Evolutionary conservation across 805 yeast species (phyloP).

Genomic region (Kodamaea kakaduensis): DNA sequence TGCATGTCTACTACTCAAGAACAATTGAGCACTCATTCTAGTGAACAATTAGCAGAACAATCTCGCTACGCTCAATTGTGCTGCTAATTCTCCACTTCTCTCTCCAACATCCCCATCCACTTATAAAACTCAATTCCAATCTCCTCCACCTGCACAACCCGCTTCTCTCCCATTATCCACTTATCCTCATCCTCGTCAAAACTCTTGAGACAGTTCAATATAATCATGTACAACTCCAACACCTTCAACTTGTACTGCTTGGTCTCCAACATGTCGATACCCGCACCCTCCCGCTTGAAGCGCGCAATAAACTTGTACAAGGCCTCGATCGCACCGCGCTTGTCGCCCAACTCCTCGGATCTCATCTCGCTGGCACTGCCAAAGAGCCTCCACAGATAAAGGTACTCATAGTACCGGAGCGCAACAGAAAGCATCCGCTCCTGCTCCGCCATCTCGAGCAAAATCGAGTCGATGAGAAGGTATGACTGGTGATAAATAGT

Average conservation of each 20-base stretch:
- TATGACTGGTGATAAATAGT: slow-evolving; percentile 22
- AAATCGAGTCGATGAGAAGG: slow-evolving; percentile 30
- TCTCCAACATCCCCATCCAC: slow-evolving; percentile 33
- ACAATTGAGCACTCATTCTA: not conserved
- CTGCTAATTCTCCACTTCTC: slow-evolving; percentile 16
- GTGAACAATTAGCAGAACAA: not conserved
- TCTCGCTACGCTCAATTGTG: no score
- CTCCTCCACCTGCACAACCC: slow-evolving; percentile 27
- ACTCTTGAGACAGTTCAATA: slow-evolving; percentile 35
- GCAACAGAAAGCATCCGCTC: slow-evolving; percentile 28
- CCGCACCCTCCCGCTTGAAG: slow-evolving; percentile 25
- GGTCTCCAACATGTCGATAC: slow-evolving; percentile 19
- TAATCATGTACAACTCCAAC: slow-evolving; percentile 39
- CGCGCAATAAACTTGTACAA: slow-evolving; percentile 35
- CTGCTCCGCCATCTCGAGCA: slow-evolving; percentile 30
- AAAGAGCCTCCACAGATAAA: slow-evolving; percentile 40
- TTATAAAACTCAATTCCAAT: slow-evolving; percentile 29
- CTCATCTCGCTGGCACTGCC: slow-evolving; percentile 17
- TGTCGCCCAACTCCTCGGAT: slow-evolving; percentile 22
- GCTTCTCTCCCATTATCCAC: slow-evolving; percentile 29
- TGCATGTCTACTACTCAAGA: no score
- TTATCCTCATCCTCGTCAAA: slow-evolving; percentile 32
- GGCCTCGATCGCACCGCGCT: slow-evolving; percentile 43
- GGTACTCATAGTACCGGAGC: slow-evolving; percentile 32
- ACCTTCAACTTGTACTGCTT: slow-evolving; percentile 35